A percentile compares a stretch with the other conserved stretches of the same genome.
Evolutionary conservation across 1,284 basidiomycete genomes (phyloP).

Genomic region (Rhodotorula sp.): DNA sequence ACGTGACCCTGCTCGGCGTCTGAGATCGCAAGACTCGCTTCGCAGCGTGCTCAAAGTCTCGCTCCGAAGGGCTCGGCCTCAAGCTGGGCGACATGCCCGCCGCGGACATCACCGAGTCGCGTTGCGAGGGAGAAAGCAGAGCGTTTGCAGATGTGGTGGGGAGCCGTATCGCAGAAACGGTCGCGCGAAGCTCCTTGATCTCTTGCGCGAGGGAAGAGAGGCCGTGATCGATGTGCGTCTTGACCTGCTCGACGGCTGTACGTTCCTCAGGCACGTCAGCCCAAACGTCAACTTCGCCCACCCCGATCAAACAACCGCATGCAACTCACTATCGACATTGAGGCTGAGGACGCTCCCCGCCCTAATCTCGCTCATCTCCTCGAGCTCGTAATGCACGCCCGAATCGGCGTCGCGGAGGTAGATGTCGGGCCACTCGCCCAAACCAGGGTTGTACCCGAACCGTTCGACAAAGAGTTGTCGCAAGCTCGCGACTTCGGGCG

Average conservation of each 20-base stretch:
- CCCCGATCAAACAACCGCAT: not conserved
- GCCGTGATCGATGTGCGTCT: conserved; percentile 91
- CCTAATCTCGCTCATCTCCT: conserved; percentile 89
- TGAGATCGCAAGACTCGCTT: conserved; percentile 25
- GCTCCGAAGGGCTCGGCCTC: conserved; percentile 30
- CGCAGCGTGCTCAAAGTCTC: conserved; percentile 39
- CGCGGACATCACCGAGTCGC: not conserved
- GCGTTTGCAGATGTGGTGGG: conserved; percentile 48
- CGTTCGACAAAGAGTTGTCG: conserved; percentile 89
- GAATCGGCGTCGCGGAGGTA: conserved; percentile 88
- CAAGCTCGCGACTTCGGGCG: conserved; percentile 62
- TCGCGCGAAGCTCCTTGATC: conserved; percentile 79
- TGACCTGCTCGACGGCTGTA: conserved; percentile 92
- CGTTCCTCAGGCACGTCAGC: not conserved
- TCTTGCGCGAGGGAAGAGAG: conserved; percentile 83
- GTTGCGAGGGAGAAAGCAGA: conserved; percentile 27
- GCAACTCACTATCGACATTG: conserved; percentile 88
- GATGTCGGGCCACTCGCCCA: conserved; percentile 82
- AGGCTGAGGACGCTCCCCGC: conserved; percentile 83
- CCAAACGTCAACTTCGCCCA: fast-evolving
- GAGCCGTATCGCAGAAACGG: conserved; percentile 57
- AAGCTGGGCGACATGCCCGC: not conserved
- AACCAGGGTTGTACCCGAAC: conserved; percentile 84
- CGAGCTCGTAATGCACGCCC: conserved; percentile 91
- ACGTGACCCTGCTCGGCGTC: conserved; percentile 16